Evolutionary conservation across 176 grass and related monocot genomes (phyloP), one percentile per base, ranked within the genome.

Genomic region (Melocanna baccifera): DNA sequence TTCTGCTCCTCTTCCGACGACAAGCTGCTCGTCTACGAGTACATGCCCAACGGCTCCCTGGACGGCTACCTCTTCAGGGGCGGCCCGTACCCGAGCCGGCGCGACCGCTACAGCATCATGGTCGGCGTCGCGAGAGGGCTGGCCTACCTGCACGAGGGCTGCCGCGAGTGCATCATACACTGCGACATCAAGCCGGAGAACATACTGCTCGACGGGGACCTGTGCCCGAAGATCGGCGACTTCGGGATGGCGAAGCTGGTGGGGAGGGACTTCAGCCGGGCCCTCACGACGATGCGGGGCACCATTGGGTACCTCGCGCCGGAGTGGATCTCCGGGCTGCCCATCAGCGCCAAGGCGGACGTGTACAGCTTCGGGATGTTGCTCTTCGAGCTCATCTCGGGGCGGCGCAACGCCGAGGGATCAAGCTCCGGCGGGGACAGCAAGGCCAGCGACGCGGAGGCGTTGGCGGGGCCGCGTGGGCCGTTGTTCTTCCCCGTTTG

Each of bases 281-380:
- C 36, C 9, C 28, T 84, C 1, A 89, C 75, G 0, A 84, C 67
- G 9, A 73, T 89, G 64, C 76, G 81, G 29, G 87, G 87, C 37
- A 84, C 87, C 28, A 36, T 81, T 14, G 88, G 88, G 11, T 89
- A 89, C 65, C 82, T 85, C 7, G 77, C 70, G 41, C 82, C 83
- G 12, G 88, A 89, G 66, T 89, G 88, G 88, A 80, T 89, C 39
- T 77, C 82, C 16, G 88, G 77, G 20, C 15, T 48, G 11, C 82
- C 82, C 2, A 86, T 86, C 63, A 76, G 51, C 20, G 36, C 75
- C 14, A 91, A 91, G 76, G 74, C 86, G 5, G 90, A 89, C 56
- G 87, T 89, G 48, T 92, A 89, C 80, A 92, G 83, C 69, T 92
- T 84, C 46, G 90, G 90, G 23, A 75, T 92, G 87, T 58, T 92